Evolutionary conservation across 768 basidiomycete species (phyloP), one percentile per base, ranked within the genome.

Genomic region (Ramaria rubella): DNA sequence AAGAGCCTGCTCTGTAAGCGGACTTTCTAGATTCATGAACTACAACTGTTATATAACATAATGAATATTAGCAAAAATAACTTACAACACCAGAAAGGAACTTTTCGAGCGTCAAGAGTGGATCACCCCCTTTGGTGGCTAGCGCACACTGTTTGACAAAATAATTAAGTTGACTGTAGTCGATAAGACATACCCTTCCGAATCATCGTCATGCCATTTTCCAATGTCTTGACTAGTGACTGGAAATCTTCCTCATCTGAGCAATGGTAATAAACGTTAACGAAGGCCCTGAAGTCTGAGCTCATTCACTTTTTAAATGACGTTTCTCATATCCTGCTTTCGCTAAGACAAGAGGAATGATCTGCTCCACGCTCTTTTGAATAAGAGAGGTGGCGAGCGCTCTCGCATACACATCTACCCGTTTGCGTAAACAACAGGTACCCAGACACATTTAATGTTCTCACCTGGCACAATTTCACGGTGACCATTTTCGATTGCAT

Each of bases 41-140:
- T 85, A 15, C 29, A 14, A 33, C 6, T 49, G 50, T 53, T 27
- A 55, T 26, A n/a, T 2, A 38, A 9, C 27, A 56, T 11, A 49
- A 23, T 24, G 24, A n/a, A 40, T n/a, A 51, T 29, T 21, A 5
- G 38, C 30, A 23, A 27, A 31, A 30, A 46, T 14, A 5, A 77
- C 88, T 60, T 65, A 95, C 94, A 49, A 90, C 72, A 45, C 81
- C 78, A 38, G 85, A 78, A 17, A 94, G 74, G 66, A 85, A 91
- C 62, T 87, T 93, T 67, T 99, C 94, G 29, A 97, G 71, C 46
- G 87, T 81, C 49, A 90, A 72, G 43, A 82, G 80, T 2, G 85
- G 74, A 69, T 97, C 95, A 2, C 92, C 91, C 3, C 72, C 67
- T 58, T 79, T 77, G 0, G 81, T 80, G 29, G 79, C 86, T 89